Percentiles rank a stretch among this genome's conserved stretches.
These are phyloP conservation scores for Murraya koenigii DNA, from an alignment of 345 rosid species.

Conservation along the genomic window DNA sequence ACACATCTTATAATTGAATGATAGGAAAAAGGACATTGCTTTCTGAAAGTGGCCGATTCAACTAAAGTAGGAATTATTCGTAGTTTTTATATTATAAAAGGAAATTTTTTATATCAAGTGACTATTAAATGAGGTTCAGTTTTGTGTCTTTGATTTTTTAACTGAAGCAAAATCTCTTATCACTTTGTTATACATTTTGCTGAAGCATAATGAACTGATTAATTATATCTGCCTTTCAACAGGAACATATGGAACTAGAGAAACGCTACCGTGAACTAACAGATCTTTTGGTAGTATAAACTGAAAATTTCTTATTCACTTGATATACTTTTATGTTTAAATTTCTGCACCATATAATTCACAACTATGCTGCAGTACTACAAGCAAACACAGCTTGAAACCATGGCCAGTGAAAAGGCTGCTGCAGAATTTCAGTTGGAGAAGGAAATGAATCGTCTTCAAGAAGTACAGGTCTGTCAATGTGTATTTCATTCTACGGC, in stretches of 20 bases:
- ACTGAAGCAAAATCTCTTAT: background rate
- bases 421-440: slow-evolving; percentile 98
- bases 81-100: background rate
- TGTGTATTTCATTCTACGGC: slow-evolving; percentile 15
- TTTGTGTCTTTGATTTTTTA: background rate
- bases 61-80: background rate
- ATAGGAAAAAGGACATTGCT: background rate
- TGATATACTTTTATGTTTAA: slow-evolving; percentile 1
- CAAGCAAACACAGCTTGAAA: slow-evolving; percentile 98
- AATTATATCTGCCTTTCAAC: slow-evolving; percentile 29
- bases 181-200: background rate
- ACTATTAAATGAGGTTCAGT: background rate
- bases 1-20: background rate
- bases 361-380: slow-evolving; percentile 59
- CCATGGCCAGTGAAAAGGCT: slow-evolving; percentile 98
- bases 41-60: background rate
- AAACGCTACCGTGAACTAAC: slow-evolving; percentile 97
- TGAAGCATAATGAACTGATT: slow-evolving; percentile 22
- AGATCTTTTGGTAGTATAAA: slow-evolving; percentile 81
- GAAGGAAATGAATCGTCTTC: slow-evolving; percentile 83
- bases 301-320: slow-evolving; percentile 5
- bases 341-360: slow-evolving; percentile 11
- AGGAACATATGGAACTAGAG: slow-evolving; percentile 99
- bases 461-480: slow-evolving; percentile 72
- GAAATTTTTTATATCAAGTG: background rate